These are phyloP conservation scores for Lipomyces sp. DNA, from an alignment of 805 yeast genomes.

Conservation along the genomic window DNA sequence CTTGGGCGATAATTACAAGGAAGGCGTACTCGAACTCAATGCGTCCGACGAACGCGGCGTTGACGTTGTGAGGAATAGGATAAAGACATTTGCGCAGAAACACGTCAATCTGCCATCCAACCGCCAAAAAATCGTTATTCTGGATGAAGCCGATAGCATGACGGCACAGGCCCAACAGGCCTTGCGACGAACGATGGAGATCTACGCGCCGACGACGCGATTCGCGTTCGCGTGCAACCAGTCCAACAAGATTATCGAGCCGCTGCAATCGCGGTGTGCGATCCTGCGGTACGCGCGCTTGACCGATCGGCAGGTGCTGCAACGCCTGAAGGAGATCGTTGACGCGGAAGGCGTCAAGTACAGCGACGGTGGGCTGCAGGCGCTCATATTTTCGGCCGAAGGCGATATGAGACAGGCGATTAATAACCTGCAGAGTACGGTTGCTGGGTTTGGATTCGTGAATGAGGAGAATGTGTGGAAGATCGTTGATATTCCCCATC, in stretches of 20 bases:
- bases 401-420: constrained; percentile 99
- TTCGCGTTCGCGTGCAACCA: constrained; percentile 99
- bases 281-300: constrained; percentile 79
- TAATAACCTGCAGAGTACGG: constrained; percentile 89
- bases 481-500: constrained; percentile 96
- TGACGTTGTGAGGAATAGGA: constrained; percentile 89
- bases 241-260: constrained; percentile 91
- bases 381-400: constrained; percentile 90
- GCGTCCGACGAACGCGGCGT: constrained; percentile 96
- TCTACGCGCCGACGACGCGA: constrained; percentile 90
- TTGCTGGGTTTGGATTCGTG: constrained; percentile 90
- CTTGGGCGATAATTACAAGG: constrained; percentile 62
- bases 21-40: constrained; percentile 87
- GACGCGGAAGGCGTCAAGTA: constrained; percentile 68
- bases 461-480: constrained; percentile 89
- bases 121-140: constrained; percentile 83
- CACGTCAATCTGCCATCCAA: constrained; percentile 85
- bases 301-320: constrained; percentile 78
- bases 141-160: constrained; percentile 97
- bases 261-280: constrained; percentile 94
- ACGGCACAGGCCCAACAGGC: constrained; percentile 97
- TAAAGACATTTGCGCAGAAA: constrained; percentile 94
- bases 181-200: constrained; percentile 88
- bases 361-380: constrained; percentile 87
- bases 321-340: constrained; percentile 67